A percentile compares a stretch with the other conserved stretches of the same genome.
These are phyloP conservation scores for Lagenidium giganteum DNA, from an alignment of 352 stramenopile species.

Conservation along the genomic window DNA sequence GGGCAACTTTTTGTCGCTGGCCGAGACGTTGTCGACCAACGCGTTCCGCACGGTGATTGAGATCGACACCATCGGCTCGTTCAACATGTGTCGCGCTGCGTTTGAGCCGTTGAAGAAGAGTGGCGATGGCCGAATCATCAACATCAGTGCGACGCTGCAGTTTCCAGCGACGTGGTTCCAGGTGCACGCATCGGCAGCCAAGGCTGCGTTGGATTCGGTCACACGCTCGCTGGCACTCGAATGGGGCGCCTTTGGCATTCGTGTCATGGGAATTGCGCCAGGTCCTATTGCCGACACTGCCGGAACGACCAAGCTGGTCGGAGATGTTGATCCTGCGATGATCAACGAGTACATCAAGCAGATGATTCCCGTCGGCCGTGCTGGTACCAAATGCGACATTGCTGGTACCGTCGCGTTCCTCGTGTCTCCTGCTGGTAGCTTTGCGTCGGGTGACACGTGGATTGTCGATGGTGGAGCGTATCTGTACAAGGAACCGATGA, in stretches of 20 bases:
- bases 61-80: slow-evolving; percentile 94
- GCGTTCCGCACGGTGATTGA: slow-evolving; percentile 96
- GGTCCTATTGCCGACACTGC: slow-evolving; percentile 94
- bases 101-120: slow-evolving; percentile 78
- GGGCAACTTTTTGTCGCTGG: slow-evolving; percentile 91
- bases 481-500: slow-evolving; percentile 65
- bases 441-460: slow-evolving; percentile 78
- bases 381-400: slow-evolving; percentile 85
- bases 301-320: slow-evolving; percentile 90
- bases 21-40: slow-evolving; percentile 88
- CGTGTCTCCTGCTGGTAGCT: slow-evolving; percentile 64
- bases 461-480: slow-evolving; percentile 84
- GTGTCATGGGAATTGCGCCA: slow-evolving; percentile 93
- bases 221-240: slow-evolving; percentile 94
- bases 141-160: slow-evolving; percentile 95
- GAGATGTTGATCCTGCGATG: slow-evolving; percentile 36
- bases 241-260: slow-evolving; percentile 93
- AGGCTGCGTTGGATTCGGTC: slow-evolving; percentile 93
- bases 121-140: slow-evolving; percentile 87
- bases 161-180: slow-evolving; percentile 92
- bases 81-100: slow-evolving; percentile 92
- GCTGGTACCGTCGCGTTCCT: slow-evolving; percentile 77
- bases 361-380: slow-evolving; percentile 62
- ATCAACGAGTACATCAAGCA: slow-evolving; percentile 41
- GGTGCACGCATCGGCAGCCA: slow-evolving; percentile 93